Base-by-base conservation (phyloP, 495 filamentous ascomycete species). In the Pseudevernia furfuracea region DNA sequence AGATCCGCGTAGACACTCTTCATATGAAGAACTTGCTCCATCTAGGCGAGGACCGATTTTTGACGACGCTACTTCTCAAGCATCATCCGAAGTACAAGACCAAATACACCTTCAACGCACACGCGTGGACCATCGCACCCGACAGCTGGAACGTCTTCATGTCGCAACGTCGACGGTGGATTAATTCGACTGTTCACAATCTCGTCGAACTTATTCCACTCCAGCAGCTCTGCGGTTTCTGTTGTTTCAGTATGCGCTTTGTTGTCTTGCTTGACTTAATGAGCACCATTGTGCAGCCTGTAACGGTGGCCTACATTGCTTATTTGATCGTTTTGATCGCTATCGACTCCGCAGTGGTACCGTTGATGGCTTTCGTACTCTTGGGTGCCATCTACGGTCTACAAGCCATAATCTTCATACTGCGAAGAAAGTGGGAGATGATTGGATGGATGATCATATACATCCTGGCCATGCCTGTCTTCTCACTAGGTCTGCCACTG, bases 231-330 rank as follows among this genome's bases (percentile, higher is more conserved):
- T 99, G 94, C 76, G 94, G 94, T 74, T 99, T 99, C 85, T 99
- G 94, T 81, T 97, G 95, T 77, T 99, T 99, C 81, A 92, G 88
- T 75, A 99, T 99, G 94, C 85, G 94, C 69, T 99, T 99, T 77
- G 81, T 99, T 65, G 93, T 99, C 68, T 96, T 99, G 71, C 74
- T 97, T 63, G 94, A 99, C 73, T 81, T 99, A 52, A 79, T 99
- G 62, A 90, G 88, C 62, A 99, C 94, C 38, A 75, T 97, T 63
- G 86, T 97, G 58, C 90, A 93, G 72, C 94, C 94, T 4, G 94
- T 96, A 52, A 93, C 87, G 2, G 80, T 95, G n/a, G 93, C 83
- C 34, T 99, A 97, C 70, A 87, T 99, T 66, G 80, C 81, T 58
- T 99, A 99, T 74, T 80, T 97, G 68, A 87, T 97, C 72, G 85